Conservation (phyloP, 495 filamentous ascomycete species). For the Penicillium macrosclerotiorum region DNA sequence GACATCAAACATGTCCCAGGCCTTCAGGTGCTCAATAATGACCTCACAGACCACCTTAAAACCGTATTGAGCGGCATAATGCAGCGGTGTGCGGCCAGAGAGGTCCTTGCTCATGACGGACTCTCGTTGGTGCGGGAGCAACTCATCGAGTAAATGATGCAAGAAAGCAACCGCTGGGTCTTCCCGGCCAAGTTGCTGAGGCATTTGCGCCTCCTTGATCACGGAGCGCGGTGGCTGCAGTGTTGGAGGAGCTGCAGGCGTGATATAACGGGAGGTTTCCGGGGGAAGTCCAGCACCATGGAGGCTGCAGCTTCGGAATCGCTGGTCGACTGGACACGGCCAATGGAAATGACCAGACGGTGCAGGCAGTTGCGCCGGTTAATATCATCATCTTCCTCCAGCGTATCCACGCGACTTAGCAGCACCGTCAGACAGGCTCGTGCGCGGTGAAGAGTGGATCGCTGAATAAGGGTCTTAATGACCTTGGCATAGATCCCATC, state of each 20-base stretch:
- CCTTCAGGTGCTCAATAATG: constrained; percentile 83
- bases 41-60: constrained; percentile 82
- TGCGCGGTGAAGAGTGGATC: constrained; percentile 71
- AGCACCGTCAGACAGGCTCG: constrained; percentile 66
- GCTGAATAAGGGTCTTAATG: constrained; percentile 76
- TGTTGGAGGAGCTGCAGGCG: constrained; percentile 68
- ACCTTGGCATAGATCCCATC: constrained; percentile 55
- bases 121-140: constrained; percentile 66
- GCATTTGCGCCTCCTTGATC: constrained; percentile 54
- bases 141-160: constrained; percentile 64
- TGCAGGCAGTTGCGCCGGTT: constrained; percentile 93
- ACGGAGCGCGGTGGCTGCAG: constrained; percentile 56
- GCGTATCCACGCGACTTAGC: constrained; percentile 59
- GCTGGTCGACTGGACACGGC: constrained; percentile 66
- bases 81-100: constrained; percentile 82
- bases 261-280: constrained; percentile 65
- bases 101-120: constrained; percentile 69
- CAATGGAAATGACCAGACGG: constrained; percentile 85
- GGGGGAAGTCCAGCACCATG: constrained; percentile 49
- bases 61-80: constrained; percentile 95
- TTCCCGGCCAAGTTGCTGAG: constrained; percentile 60
- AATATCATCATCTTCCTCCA: constrained; percentile 87
- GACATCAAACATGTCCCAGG: constrained; percentile 84
- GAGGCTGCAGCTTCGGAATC: constrained; percentile 44
- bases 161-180: constrained; percentile 77